Percentiles rank a stretch among this genome's conserved stretches.
These are phyloP conservation scores for Phaeotremella skinneri DNA, from an alignment of 768 basidiomycete genomes.

Conservation along the genomic window DNA sequence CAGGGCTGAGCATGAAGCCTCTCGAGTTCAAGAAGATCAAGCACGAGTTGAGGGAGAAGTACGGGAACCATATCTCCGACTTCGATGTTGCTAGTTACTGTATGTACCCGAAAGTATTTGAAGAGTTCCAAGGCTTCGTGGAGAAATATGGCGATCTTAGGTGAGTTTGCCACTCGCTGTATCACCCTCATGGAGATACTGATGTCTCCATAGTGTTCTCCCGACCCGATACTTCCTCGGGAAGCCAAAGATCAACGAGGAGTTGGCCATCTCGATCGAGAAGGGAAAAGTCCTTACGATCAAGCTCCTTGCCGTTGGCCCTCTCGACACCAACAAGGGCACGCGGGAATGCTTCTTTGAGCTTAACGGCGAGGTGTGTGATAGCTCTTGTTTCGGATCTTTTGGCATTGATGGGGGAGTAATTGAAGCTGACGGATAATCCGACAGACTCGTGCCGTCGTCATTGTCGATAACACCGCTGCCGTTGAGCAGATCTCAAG, in stretches of 20 bases:
- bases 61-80: slow-evolving; percentile 91
- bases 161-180: slow-evolving; percentile 58
- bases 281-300: slow-evolving; percentile 91
- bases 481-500: slow-evolving; percentile 91
- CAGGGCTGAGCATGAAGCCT: slow-evolving; percentile 80
- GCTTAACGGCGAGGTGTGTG: slow-evolving; percentile 83
- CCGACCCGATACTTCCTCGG: slow-evolving; percentile 97
- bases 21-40: slow-evolving; percentile 96
- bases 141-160: slow-evolving; percentile 94
- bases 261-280: slow-evolving; percentile 88
- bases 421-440: no score
- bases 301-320: slow-evolving; percentile 90
- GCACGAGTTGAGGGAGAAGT: slow-evolving; percentile 84
- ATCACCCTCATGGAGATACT: slow-evolving; percentile 8
- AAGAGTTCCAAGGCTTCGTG: slow-evolving; percentile 91
- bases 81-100: slow-evolving; percentile 90
- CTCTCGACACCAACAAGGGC: slow-evolving; percentile 84
- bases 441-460: slow-evolving; percentile 88
- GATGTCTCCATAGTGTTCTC: slow-evolving; percentile 63
- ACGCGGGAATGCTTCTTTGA: slow-evolving; percentile 98
- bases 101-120: slow-evolving; percentile 99
- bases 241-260: slow-evolving; percentile 85
- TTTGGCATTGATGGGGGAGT: no score
- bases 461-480: slow-evolving; percentile 94
- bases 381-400: no score